Percentiles rank a stretch among this genome's conserved stretches.
These are phyloP conservation scores for Kwoniella mangroviensis DNA, from an alignment of 768 basidiomycete genomes.

Conservation along the genomic window DNA sequence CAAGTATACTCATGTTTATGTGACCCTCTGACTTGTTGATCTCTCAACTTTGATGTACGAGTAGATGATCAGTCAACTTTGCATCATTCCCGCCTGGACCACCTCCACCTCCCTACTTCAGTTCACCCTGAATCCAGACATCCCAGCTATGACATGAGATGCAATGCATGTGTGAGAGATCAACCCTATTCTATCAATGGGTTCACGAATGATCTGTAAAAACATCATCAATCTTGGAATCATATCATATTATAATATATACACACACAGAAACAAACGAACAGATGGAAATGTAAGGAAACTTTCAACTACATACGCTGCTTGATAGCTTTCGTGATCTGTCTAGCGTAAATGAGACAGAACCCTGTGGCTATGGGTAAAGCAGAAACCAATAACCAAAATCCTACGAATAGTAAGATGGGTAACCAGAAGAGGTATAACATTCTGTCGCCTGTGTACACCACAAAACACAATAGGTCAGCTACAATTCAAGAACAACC, in stretches of 20 bases:
- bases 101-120: background rate
- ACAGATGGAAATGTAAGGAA: too few relatives aligned
- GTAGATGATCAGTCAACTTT: slow-evolving; percentile 28
- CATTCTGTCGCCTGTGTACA: slow-evolving; percentile 54
- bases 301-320: slow-evolving; percentile 29
- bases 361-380: slow-evolving; percentile 50
- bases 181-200: background rate
- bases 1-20: too few relatives aligned
- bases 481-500: background rate
- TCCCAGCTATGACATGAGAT: background rate
- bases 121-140: background rate
- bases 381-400: slow-evolving; percentile 48
- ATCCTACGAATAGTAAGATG: slow-evolving; percentile 54
- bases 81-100: background rate
- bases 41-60: background rate
- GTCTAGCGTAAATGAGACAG: slow-evolving; percentile 44
- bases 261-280: too few relatives aligned
- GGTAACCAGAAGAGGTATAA: slow-evolving; percentile 59
- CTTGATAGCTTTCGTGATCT: slow-evolving; percentile 44
- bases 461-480: background rate
- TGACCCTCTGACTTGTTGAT: background rate
- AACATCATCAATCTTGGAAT: background rate
- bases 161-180: background rate
- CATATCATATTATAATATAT: background rate
- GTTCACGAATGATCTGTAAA: background rate